These are phyloP conservation scores for Flaveria bidentis DNA, from an alignment of 129 eudicot genomes.

Conservation along the genomic window DNA sequence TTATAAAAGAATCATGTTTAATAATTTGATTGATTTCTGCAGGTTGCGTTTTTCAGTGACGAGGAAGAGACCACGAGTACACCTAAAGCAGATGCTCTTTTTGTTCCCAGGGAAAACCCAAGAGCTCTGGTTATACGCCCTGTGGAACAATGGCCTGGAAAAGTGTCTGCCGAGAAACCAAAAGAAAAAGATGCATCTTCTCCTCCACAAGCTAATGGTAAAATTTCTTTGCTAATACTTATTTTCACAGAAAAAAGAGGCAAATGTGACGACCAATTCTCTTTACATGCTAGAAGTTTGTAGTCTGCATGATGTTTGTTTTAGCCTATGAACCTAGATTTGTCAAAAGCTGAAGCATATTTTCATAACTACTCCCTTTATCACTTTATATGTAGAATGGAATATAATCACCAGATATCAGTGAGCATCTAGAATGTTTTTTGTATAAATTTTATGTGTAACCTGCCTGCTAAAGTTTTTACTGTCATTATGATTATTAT, in stretches of 20 bases:
- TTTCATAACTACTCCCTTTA: neutral
- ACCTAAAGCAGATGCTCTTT: conserved; percentile 96
- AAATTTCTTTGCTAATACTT: neutral
- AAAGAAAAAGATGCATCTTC: conserved; percentile 39
- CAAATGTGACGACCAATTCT: neutral
- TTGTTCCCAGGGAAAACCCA: conserved; percentile 95
- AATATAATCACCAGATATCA: too few relatives aligned
- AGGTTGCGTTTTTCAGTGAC: conserved; percentile 89
- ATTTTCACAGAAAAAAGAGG: neutral
- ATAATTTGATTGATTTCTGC: conserved; percentile 20
- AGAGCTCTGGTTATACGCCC: conserved; percentile 91
- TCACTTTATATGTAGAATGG: too few relatives aligned
- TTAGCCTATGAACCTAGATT: neutral
- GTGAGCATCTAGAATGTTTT: neutral
- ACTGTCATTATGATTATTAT: neutral
- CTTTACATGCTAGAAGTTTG: neutral
- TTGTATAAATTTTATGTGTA: conserved; percentile 9
- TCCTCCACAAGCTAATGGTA: conserved; percentile 64
- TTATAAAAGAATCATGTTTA: conserved; percentile 6
- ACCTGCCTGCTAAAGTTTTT: neutral
- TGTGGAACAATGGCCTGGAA: conserved; percentile 79
- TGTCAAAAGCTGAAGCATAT: neutral
- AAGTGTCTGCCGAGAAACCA: conserved; percentile 50
- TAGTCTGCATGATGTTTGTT: neutral
- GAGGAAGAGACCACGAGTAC: conserved; percentile 82